A percentile compares a stretch with the other conserved stretches of the same genome.
phyloP scores from a whole-genome alignment of 805 yeast species.

The Wickerhamomyces mucosus region DNA sequence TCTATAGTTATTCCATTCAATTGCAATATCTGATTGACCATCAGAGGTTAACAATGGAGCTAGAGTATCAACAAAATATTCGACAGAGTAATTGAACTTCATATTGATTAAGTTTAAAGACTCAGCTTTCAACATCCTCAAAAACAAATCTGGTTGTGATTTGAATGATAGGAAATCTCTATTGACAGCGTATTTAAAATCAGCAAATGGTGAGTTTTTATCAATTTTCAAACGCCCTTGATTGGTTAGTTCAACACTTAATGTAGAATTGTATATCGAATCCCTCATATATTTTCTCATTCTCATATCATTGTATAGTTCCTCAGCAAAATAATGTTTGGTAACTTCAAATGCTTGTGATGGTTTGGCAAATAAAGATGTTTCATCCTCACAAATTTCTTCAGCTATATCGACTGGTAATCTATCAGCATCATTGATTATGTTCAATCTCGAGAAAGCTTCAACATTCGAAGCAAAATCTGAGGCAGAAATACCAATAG shows the following conservation, averaged over 20 bases:
- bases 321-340: constrained; percentile 67
- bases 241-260: constrained; percentile 73
- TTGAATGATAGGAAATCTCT: constrained; percentile 69
- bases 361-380: constrained; percentile 42
- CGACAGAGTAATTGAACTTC: constrained; percentile 36
- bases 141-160: constrained; percentile 66
- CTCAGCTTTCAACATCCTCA: constrained; percentile 92
- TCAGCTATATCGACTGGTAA: constrained; percentile 55
- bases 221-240: constrained; percentile 75
- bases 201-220: constrained; percentile 72
- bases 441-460: constrained; percentile 56
- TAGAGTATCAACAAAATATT: constrained; percentile 32
- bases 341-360: constrained; percentile 64
- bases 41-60: constrained; percentile 59
- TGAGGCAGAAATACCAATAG: constrained; percentile 70
- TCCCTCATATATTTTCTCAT: constrained; percentile 62
- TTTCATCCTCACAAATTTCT: constrained; percentile 24
- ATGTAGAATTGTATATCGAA: constrained; percentile 52
- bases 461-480: constrained; percentile 77
- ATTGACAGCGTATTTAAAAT: constrained; percentile 84
- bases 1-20: constrained; percentile 75
- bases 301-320: constrained; percentile 71
- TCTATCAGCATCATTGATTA: constrained; percentile 56
- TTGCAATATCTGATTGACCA: constrained; percentile 65
- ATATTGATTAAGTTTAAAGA: constrained; percentile 60